Evolutionary conservation across 768 basidiomycete species (phyloP).

Genomic region (Chalciporus piperatus): DNA sequence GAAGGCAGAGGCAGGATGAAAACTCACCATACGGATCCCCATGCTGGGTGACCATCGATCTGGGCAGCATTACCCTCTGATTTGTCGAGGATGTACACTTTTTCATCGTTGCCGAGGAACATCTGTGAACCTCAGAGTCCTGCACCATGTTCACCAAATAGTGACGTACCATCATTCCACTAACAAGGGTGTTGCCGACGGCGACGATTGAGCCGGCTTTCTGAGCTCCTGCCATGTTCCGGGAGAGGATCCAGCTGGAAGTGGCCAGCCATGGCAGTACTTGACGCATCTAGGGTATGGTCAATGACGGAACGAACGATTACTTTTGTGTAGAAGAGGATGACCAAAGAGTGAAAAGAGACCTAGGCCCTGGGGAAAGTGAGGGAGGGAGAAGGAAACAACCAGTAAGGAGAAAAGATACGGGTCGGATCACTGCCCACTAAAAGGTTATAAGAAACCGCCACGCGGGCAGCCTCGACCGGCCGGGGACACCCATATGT

Average conservation of each 20-base stretch:
- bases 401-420: too few relatives aligned
- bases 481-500: too few relatives aligned
- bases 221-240: conserved; percentile 9
- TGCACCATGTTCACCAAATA: too few relatives aligned
- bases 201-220: conserved; percentile 16
- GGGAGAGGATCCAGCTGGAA: neutral
- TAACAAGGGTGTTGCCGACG: conserved; percentile 39
- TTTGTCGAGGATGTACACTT: conserved; percentile 90
- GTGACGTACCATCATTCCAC: conserved; percentile 49
- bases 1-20: neutral
- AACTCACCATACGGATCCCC: conserved; percentile 62
- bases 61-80: conserved; percentile 68
- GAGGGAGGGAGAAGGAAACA: too few relatives aligned
- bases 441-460: too few relatives aligned
- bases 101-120: conserved; percentile 75
- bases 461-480: too few relatives aligned
- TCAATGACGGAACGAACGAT: neutral
- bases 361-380: too few relatives aligned
- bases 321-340: too few relatives aligned
- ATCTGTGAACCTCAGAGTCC: conserved; percentile 39
- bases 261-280: conserved; percentile 8
- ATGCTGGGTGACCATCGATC: conserved; percentile 69
- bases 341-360: too few relatives aligned
- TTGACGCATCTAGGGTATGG: conserved; percentile 1
- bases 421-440: too few relatives aligned